Base-by-base conservation (phyloP, 345 rosid genomes). In the Streptanthus diversifolius region DNA sequence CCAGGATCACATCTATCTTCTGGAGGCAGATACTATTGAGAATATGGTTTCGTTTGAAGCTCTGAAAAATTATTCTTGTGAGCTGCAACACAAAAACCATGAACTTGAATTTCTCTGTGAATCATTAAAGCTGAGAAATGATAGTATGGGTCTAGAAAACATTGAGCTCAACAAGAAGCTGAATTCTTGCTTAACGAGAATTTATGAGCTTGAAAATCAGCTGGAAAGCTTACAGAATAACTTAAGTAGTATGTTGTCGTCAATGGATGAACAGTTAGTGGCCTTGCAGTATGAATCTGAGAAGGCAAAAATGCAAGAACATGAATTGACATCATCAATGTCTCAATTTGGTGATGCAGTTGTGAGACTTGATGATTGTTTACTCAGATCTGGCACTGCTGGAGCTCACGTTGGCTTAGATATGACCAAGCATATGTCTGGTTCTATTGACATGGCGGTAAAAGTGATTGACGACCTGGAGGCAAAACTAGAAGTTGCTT, bases 1-100 rank as follows among this genome's bases (percentile, higher is more conserved):
- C 79, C 72, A 78, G 79, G 84, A 85, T 37, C 80, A 84, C 72
- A 62, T 72, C 39, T 70, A 77, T 73, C 62, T 55, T 80, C 73
- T 87, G 27, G 93, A 87, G 84, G 85, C 82, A 58, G 72, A 77
- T 58, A 75, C 40, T 69, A 83, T 91, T 66, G 91, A 88, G 84
- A 76, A 84, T 66, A 81, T 62, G 48, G 76, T 93, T 82, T 77
- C 83, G 36, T 81, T 75, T 72, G 97, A 89, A 82, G 88, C 78
- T 63, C 44, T 77, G 52, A 90, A 83, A 82, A 85, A 85, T 59
- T 81, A 83, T 37, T 62, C 81, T 8, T 74, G 7, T 66, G 77
- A 18, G 63, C 36, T 84, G 76, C 80, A 84, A 37, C 82, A 73
- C 35, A 79, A 76, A 66, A 83, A 73, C 55, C 69, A 29, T 39